Percentiles rank a stretch among this genome's conserved stretches.
Evolutionary conservation across 176 grass and related monocot species (phyloP).

Genomic region (Aegilops tauschii): DNA sequence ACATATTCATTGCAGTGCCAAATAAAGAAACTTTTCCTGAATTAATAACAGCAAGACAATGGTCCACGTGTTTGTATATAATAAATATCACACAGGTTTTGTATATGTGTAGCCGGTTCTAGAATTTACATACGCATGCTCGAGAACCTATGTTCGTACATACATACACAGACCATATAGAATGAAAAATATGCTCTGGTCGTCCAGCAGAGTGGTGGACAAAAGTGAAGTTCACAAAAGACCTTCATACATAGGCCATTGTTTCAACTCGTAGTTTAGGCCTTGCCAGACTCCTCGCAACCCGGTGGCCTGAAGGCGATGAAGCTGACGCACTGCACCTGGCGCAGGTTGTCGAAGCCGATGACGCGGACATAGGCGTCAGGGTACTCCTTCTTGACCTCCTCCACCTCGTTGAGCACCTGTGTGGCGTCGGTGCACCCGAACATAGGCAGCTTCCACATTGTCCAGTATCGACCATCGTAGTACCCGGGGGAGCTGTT

Average conservation of each 20-base stretch:
- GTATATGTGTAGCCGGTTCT: not conserved
- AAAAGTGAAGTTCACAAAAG: not conserved
- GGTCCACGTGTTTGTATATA: not conserved
- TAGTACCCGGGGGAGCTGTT: not conserved
- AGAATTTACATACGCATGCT: not conserved
- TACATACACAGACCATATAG: not conserved
- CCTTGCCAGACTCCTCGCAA: not conserved
- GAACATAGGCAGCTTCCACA: slow-evolving; percentile 1
- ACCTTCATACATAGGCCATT: not conserved
- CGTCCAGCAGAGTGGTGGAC: not conserved
- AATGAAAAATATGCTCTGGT: no score
- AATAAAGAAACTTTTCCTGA: not conserved
- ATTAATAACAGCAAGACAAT: not conserved
- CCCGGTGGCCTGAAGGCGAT: not conserved
- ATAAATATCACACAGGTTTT: not conserved
- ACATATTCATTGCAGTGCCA: not conserved
- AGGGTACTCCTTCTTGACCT: not conserved
- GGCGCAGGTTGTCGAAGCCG: not conserved
- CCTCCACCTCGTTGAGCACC: not conserved
- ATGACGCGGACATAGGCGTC: not conserved
- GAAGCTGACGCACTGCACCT: not conserved
- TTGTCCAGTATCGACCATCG: not conserved
- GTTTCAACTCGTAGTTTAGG: not conserved
- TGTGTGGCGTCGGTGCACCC: not conserved
- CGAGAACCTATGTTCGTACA: no score